Evolutionary conservation across 768 basidiomycete species (phyloP), one percentile per base, ranked within the genome.

Genomic region (Hortiboletus campestris): DNA sequence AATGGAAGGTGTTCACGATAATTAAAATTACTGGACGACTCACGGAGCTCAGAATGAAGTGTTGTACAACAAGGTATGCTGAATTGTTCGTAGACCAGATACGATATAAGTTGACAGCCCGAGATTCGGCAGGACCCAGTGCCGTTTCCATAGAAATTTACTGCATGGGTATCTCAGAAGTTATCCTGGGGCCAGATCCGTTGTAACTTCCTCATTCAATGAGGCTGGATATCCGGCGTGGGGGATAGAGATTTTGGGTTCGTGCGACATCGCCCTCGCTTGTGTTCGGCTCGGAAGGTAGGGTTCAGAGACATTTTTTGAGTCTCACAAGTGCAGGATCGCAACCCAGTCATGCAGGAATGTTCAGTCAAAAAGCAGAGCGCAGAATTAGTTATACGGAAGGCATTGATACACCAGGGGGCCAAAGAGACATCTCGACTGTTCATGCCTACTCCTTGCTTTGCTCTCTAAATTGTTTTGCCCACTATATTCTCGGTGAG

Each of bases 381-480:
- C 9, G 19, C 3, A 9, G 7, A 16, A 34, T 46, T 39, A 38
- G 29, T 29, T 9, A 25, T 8, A 3, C 1, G 5, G 40, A 16
- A 43, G 7, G 13, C 12, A 53, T 44, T 16, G 45, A 32, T 56
- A 55, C 52, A 49, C n/a, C 39, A 22, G 2, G 31, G 16, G 49
- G 19, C 16, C 19, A 22, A 53, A 9, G n/a, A 31, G 43, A 14
- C 22, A 11, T 50, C 46, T 44, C 32, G 31, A 56, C 40, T 19
- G 45, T 41, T 58, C 56, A 49, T 20, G 57, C 28, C 43, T 58
- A 51, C 28, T 61, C 62, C 28, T 63, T 60, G 12, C 20, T 49
- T 47, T 69, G 62, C 8, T 74, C 62, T 67, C 67, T 75, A 63
- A 78, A 82, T 57, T 83, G 75, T 59, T 75, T 79, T 20, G 81